Evolutionary conservation across 257 asterid genomes (phyloP).

Genomic region (Solanum virginianum): DNA sequence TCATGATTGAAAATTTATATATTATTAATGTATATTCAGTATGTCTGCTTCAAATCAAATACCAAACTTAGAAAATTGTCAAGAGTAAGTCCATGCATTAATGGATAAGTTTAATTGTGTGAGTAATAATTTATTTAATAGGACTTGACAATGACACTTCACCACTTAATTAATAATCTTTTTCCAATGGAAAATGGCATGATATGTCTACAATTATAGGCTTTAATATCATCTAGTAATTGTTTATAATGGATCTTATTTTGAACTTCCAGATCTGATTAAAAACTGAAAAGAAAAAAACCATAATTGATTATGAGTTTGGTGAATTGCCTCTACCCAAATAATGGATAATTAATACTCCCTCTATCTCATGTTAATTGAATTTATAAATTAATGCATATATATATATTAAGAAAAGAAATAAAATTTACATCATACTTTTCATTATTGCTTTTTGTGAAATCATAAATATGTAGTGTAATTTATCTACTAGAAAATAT

Average conservation of each 20-base stretch:
- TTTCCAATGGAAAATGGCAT: background rate
- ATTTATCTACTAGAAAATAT: too few species aligned
- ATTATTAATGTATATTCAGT: background rate
- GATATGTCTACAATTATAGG: background rate
- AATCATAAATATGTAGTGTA: too few species aligned
- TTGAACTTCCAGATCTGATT: background rate
- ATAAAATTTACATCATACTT: too few species aligned
- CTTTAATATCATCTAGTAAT: background rate
- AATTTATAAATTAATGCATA: too few species aligned
- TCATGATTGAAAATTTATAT: background rate
- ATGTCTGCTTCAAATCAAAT: too few species aligned
- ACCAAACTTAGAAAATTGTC: background rate
- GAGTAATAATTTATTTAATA: background rate
- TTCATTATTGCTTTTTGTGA: too few species aligned
- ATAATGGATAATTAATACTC: background rate
- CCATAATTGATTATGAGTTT: background rate
- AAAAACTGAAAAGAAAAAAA: background rate
- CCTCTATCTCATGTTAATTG: too few species aligned
- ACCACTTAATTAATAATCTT: background rate
- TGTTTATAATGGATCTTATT: background rate
- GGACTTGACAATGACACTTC: background rate
- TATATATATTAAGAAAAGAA: too few species aligned
- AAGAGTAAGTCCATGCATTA: background rate
- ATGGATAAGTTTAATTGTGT: background rate
- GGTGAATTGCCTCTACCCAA: background rate